Conservation (phyloP, 495 filamentous ascomycete species). For the Annulohypoxylon moriforme region DNA sequence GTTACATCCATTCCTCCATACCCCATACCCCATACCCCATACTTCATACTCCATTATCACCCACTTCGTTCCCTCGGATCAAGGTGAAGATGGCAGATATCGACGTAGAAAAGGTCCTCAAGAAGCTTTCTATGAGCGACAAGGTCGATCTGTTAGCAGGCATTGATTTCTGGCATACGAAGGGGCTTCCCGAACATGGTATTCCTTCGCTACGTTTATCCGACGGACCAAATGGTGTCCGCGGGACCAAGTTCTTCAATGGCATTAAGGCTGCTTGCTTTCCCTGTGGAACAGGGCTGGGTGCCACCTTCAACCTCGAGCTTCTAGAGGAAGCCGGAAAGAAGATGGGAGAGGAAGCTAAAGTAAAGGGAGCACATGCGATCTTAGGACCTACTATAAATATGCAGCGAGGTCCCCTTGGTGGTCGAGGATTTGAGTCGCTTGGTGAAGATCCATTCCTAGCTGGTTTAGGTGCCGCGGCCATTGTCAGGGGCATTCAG, state of each 20-base stretch:
- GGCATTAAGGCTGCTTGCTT: conserved; percentile 75
- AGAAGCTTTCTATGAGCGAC: conserved; percentile 70
- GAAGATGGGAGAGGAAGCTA: conserved; percentile 74
- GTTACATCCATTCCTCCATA: background rate
- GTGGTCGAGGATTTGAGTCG: conserved; percentile 82
- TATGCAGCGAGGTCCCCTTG: conserved; percentile 79
- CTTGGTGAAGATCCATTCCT: conserved; percentile 79
- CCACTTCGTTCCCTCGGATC: background rate
- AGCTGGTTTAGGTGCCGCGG: conserved; percentile 73
- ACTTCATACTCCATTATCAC: background rate
- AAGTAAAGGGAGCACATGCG: conserved; percentile 75
- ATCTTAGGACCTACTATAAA: conserved; percentile 82
- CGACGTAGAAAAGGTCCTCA: conserved; percentile 70
- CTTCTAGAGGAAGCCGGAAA: conserved; percentile 70
- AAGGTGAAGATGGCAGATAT: conserved; percentile 63
- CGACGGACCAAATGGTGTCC: conserved; percentile 81
- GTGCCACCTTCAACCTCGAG: conserved; percentile 75
- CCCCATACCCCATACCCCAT: background rate
- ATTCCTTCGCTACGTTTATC: conserved; percentile 74
- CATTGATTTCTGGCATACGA: conserved; percentile 75
- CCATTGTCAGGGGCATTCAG: conserved; percentile 76
- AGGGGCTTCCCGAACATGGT: conserved; percentile 63
- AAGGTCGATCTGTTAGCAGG: conserved; percentile 71
- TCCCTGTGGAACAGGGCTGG: conserved; percentile 75
- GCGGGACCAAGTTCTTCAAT: conserved; percentile 79